Base-by-base conservation (phyloP, 1,284 basidiomycete species). In the Ceratobasidium sp. region DNA sequence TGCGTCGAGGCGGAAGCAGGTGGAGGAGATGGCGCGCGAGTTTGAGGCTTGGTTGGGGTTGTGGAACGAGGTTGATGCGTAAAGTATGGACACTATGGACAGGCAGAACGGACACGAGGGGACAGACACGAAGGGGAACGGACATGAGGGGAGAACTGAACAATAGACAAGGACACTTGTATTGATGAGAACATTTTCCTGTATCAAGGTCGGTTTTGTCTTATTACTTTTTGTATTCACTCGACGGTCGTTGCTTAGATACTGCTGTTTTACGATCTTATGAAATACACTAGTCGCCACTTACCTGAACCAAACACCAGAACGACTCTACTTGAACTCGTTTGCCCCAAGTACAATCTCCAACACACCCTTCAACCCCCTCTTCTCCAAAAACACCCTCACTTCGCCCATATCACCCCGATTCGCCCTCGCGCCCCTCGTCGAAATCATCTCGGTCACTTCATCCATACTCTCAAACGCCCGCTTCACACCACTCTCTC, bases 11-110 rank as follows among this genome's bases (percentile, higher is more conserved):
- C 82, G 83, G 78, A 80, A 82, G 66, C 87, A 89, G 79, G 89
- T 88, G 0, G 77, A 81, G 77, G 80, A 85, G 75, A 86, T 91
- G 85, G 90, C 90, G 6, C 73, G 78, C 52, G 83, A 82, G 54
- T 84, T 91, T 13, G 83, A 90, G 67, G 83, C 85, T 13, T 92
- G 90, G 90, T 85, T 86, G 19, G 76, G 79, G 69, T 69, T 81
- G 22, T 86, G 85, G 86, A 76, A 56, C 17, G 71, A 77, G 54
- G 34, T 22, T 37, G 25, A 49, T 67, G 76, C 25, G 37, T 9
- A 57, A 29, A 17, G 32, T 13, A 29, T 57, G 56, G 17, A n/a
- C 22, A 29, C 25, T 9, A 57, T 37, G 57, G 29, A 59, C 57
- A 59, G 57, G 13, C 6, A 11, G 57, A 37, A 61, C 57, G 13